A percentile compares a stretch with the other conserved stretches of the same genome.
phyloP scores from a whole-genome alignment of 2,329 filamentous ascomycete species.

The Trichoderma sp. region DNA sequence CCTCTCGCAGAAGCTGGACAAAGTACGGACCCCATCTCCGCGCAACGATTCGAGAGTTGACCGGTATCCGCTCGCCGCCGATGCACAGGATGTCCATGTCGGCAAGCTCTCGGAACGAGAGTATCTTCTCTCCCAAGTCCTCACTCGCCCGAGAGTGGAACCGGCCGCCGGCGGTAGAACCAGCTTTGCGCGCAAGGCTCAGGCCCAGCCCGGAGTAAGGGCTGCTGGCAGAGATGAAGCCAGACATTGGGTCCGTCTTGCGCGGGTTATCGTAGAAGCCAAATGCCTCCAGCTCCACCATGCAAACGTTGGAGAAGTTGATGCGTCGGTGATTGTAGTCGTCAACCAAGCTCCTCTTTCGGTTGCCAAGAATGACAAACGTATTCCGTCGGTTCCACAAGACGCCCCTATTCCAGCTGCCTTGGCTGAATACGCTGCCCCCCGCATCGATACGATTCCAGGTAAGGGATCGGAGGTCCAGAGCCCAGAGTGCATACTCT shows the following conservation, averaged over 20 bases:
- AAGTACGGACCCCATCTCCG: constrained; percentile 95
- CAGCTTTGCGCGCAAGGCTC: constrained; percentile 57
- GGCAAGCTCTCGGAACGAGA: constrained; percentile 77
- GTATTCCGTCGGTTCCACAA: constrained; percentile 91
- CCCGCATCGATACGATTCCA: constrained; percentile 97
- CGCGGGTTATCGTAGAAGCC: constrained; percentile 95
- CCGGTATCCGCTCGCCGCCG: constrained; percentile 84
- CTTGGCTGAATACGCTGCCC: constrained; percentile 89
- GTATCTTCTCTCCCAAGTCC: constrained; percentile 77
- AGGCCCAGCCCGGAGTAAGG: constrained; percentile 57
- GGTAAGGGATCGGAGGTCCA: constrained; percentile 81
- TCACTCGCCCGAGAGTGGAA: constrained; percentile 74
- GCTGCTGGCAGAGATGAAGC: constrained; percentile 79
- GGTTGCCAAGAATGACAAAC: constrained; percentile 92
- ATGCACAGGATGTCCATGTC: constrained; percentile 97
- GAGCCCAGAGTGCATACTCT: constrained; percentile 94
- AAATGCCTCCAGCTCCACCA: constrained; percentile 96
- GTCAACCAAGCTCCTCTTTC: constrained; percentile 89
- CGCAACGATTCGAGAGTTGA: constrained; percentile 86
- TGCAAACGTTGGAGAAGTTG: constrained; percentile 94
- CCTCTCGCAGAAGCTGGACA: constrained; percentile 83
- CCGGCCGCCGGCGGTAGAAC: constrained; percentile 70
- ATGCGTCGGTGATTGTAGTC: constrained; percentile 98
- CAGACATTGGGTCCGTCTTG: constrained; percentile 71
- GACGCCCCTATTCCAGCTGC: constrained; percentile 95